Base-by-base conservation (phyloP, 768 basidiomycete genomes). In the Pilatotrama ljubarskyi region DNA sequence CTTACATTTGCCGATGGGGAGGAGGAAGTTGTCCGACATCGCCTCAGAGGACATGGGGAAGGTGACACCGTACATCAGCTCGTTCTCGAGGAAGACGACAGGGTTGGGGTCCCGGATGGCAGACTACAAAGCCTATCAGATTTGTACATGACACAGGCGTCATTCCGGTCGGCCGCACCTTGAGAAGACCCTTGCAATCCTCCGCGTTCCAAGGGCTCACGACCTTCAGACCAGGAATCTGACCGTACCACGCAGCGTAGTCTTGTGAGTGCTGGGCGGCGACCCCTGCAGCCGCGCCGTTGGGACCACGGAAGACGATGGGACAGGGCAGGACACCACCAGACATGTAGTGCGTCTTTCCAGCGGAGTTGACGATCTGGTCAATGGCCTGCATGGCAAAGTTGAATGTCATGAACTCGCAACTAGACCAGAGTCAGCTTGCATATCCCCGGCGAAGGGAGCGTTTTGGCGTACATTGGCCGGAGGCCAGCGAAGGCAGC, bases 341-440 rank as follows among this genome's bases (percentile, higher is more conserved):
- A 38, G 97, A 98, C 97, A 99, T 99, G 84, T 99, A 99, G 78
- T 98, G 95, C 4, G 97, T 99, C 82, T 98, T 99, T 61, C 93
- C 97, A 56, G 91, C 97, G n/a, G 97, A 98, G 84, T 99, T 99
- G 76, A 99, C 94, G 64, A 99, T 99, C 72, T 99, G 97, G 79
- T 99, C 97, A 74, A 99, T 98, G 59, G 97, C 95, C 78, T 95
- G 94, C 96, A 98, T 99, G 65, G 96, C 96, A 73, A 99, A 98
- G 83, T 99, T 98, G 83, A 96, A 98, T 15, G 96, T 98, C 96
- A 98, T 98, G 81, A 98, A 99, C 81, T 98, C 96, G 83, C 95
- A 98, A 70, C 92, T 94, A 32, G 35, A 26, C 40, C 38, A 29
- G 41, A 65, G 24, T 64, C 60, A 55, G 52, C 5, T 10, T 32